phyloP scores from a whole-genome alignment of 495 filamentous ascomycete species.

The Lasiosphaeris hirsuta region DNA sequence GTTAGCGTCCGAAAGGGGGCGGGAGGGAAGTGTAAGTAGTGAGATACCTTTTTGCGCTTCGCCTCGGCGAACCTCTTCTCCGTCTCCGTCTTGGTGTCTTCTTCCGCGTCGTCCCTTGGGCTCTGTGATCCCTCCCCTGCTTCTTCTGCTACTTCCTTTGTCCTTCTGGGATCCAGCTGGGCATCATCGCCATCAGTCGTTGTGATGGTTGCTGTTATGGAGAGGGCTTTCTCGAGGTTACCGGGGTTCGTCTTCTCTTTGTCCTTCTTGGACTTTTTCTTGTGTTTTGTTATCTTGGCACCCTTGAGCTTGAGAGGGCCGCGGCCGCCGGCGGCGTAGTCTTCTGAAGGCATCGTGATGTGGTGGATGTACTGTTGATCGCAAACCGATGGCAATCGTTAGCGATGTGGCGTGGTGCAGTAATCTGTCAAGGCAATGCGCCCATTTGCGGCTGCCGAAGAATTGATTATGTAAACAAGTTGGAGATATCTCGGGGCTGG shows the following conservation, averaged over 20 bases:
- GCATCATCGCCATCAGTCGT: neutral
- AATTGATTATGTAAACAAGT: constrained; percentile 2
- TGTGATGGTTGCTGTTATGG: neutral
- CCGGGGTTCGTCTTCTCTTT: constrained; percentile 21
- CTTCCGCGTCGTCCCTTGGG: constrained; percentile 12
- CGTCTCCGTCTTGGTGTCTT: constrained; percentile 72
- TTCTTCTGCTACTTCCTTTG: constrained; percentile 13
- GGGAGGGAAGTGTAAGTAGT: neutral
- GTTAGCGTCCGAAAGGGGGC: neutral
- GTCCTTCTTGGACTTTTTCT: constrained; percentile 47
- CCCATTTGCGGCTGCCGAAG: neutral
- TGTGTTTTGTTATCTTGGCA: constrained; percentile 60
- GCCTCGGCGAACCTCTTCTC: constrained; percentile 78
- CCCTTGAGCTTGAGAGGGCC: constrained; percentile 82
- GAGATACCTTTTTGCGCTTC: constrained; percentile 68
- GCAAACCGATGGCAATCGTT: neutral
- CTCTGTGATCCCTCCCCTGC: constrained; percentile 10
- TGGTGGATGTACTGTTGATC: neutral
- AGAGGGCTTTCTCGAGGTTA: neutral
- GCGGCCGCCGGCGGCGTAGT: constrained; percentile 63
- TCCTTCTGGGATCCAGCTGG: neutral
- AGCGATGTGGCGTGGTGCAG: neutral
- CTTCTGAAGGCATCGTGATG: constrained; percentile 57
- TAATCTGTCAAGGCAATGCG: no score
- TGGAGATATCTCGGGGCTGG: neutral